A percentile compares a stretch with the other conserved stretches of the same genome.
Conservation (phyloP, 2,329 filamentous ascomycete species). For the Neodidymelliopsis sp. region DNA sequence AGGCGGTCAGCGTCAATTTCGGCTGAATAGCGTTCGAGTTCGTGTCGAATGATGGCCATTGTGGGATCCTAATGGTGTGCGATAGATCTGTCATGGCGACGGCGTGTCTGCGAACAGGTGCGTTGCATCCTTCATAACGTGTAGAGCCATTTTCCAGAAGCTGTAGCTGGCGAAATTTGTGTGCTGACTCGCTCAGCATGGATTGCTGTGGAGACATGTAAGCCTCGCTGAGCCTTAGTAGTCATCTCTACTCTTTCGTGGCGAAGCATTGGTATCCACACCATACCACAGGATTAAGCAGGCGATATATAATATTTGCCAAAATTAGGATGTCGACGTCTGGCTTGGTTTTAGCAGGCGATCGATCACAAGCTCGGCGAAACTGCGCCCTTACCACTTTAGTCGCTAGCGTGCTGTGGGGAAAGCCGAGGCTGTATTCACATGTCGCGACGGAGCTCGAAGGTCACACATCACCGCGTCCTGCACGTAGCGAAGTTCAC, state of each 20-base stretch:
- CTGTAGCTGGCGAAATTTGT: background rate
- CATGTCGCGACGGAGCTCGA: constrained; percentile 26
- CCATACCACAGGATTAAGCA: no score
- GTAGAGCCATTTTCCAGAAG: background rate
- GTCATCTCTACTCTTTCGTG: background rate
- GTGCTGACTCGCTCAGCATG: background rate
- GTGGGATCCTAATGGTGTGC: no score
- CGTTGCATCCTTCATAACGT: no score
- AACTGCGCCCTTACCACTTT: background rate
- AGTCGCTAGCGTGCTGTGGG: constrained; percentile 21
- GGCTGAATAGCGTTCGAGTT: no score
- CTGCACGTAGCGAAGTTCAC: constrained; percentile 17
- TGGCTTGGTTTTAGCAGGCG: background rate
- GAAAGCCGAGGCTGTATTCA: constrained; percentile 33
- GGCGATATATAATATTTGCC: no score
- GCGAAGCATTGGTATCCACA: no score
- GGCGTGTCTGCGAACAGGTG: no score
- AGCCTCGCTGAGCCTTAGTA: constrained; percentile 1
- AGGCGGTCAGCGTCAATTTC: no score
- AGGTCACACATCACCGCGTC: constrained; percentile 16
- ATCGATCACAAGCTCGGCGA: constrained; percentile 4
- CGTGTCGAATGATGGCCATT: no score
- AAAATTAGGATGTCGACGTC: background rate
- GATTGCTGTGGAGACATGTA: constrained; percentile 6
- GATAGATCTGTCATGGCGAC: no score